A percentile compares a stretch with the other conserved stretches of the same genome.
These are phyloP conservation scores for Mycosphaerelloides madeirae DNA, from an alignment of 2,329 filamentous ascomycete species.

Conservation along the genomic window DNA sequence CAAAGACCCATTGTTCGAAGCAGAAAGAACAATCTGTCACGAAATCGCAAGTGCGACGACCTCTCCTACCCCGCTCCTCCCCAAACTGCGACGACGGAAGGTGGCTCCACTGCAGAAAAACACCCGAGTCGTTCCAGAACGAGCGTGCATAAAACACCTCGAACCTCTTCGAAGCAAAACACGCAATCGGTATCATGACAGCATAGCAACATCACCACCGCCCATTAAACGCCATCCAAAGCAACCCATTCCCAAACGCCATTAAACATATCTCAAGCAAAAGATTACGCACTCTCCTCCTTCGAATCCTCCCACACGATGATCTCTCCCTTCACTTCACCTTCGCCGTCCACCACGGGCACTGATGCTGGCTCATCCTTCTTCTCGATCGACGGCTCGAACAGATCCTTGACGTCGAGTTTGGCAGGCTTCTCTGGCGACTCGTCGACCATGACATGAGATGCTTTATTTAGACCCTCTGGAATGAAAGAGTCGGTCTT, in stretches of 20 bases:
- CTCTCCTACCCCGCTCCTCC: not conserved
- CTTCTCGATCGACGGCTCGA: not conserved
- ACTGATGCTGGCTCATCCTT: conserved; percentile 2
- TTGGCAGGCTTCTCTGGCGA: conserved; percentile 7
- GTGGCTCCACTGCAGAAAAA: not conserved
- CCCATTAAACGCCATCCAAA: not conserved
- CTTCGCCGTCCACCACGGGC: conserved; percentile 9
- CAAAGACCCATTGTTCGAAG: no score
- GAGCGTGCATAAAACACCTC: not conserved
- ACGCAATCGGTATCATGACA: not conserved
- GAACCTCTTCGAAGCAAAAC: no score
- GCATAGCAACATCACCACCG: not conserved
- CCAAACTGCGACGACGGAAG: not conserved
- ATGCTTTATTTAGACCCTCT: conserved; percentile 31
- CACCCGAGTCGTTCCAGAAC: not conserved
- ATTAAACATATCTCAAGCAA: not conserved
- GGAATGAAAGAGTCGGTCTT: conserved; percentile 34
- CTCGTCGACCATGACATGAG: conserved; percentile 26
- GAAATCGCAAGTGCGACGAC: not conserved
- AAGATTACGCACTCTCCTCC: not conserved
- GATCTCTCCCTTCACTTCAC: conserved; percentile 22
- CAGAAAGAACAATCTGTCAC: no score
- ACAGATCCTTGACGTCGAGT: conserved; percentile 2
- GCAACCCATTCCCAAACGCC: conserved; percentile 4
- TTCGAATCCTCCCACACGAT: conserved; percentile 26